Evolutionary conservation across 345 rosid species (phyloP).

Genomic region (Gossypium arboreum): DNA sequence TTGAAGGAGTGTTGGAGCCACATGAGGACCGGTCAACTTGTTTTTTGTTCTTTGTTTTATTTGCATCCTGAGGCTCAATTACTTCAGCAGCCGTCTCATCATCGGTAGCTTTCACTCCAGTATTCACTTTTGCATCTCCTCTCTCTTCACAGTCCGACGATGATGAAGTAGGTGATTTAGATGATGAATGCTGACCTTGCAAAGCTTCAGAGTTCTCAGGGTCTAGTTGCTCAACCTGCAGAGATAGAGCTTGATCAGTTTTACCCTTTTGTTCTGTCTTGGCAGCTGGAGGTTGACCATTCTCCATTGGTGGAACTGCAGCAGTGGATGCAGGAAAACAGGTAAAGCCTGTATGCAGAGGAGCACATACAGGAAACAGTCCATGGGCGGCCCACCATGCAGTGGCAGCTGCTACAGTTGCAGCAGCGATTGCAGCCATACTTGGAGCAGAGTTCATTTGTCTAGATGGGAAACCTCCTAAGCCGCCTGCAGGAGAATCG

Average conservation of each 20-base stretch:
- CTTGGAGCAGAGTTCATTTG: slow-evolving; percentile 51
- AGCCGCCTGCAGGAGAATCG: slow-evolving; percentile 40
- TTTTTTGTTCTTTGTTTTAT: slow-evolving; percentile 54
- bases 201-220: slow-evolving; percentile 45
- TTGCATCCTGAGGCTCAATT: slow-evolving; percentile 47
- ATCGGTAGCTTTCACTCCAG: slow-evolving; percentile 32
- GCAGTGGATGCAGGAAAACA: slow-evolving; percentile 45
- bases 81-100: slow-evolving; percentile 37
- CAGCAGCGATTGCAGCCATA: slow-evolving; percentile 74
- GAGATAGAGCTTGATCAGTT: slow-evolving; percentile 30
- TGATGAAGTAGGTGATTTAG: slow-evolving; percentile 44
- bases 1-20: slow-evolving; percentile 82
- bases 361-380: slow-evolving; percentile 70
- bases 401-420: slow-evolving; percentile 93
- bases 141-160: slow-evolving; percentile 54
- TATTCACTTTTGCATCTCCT: slow-evolving; percentile 38
- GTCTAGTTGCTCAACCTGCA: slow-evolving; percentile 38
- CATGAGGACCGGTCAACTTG: slow-evolving; percentile 86
- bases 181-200: slow-evolving; percentile 51
- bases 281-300: slow-evolving; percentile 30
- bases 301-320: slow-evolving; percentile 36
- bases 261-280: slow-evolving; percentile 33
- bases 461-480: slow-evolving; percentile 35
- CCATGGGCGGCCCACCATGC: slow-evolving; percentile 99
- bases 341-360: slow-evolving; percentile 50